Evolutionary conservation across 208 protist species (phyloP).

Genomic region (Tritrichomonas musculus): DNA sequence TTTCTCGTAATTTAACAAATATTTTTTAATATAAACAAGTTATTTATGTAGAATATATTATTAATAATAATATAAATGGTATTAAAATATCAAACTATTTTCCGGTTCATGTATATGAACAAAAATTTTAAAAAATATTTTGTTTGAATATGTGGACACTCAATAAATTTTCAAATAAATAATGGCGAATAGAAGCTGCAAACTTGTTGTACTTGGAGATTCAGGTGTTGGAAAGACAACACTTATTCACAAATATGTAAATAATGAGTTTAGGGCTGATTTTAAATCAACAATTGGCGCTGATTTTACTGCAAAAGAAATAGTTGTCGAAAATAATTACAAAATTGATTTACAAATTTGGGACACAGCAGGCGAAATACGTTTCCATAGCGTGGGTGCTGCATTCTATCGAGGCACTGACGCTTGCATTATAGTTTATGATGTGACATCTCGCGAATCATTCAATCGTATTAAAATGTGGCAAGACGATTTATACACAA

Average conservation of each 20-base stretch:
- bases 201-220: slow-evolving; percentile 13
- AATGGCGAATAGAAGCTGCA: not conserved
- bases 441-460: not conserved
- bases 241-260: slow-evolving; percentile 7
- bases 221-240: slow-evolving; percentile 28
- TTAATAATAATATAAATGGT: too few species aligned
- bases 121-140: too few species aligned
- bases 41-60: too few species aligned
- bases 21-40: too few species aligned
- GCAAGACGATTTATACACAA: not conserved
- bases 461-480: not conserved
- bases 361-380: slow-evolving; percentile 25
- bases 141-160: too few species aligned
- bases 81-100: too few species aligned
- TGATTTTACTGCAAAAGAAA: slow-evolving; percentile 25
- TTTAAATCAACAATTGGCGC: slow-evolving; percentile 37
- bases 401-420: slow-evolving; percentile 31
- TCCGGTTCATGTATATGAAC: too few species aligned
- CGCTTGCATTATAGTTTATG: slow-evolving; percentile 31
- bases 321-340: not conserved
- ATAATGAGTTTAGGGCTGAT: slow-evolving; percentile 9
- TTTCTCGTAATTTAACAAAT: too few species aligned
- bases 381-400: slow-evolving; percentile 5
- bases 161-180: too few species aligned
- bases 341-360: slow-evolving; percentile 25